Evolutionary conservation across 2,329 filamentous ascomycete species (phyloP).

Genomic region (Fusarium kyushuense): DNA sequence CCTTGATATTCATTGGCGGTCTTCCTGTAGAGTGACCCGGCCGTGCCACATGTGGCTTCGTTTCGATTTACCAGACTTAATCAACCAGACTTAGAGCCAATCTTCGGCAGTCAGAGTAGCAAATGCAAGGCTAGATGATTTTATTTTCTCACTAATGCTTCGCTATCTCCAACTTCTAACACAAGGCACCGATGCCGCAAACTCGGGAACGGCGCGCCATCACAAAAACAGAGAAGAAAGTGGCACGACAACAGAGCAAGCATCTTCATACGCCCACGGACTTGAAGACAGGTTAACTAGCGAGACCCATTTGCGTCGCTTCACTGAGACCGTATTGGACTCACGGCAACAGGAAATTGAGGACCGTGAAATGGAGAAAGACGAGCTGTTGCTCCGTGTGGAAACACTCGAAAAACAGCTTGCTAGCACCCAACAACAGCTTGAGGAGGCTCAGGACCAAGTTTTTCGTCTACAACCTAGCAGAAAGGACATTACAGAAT

Average conservation of each 20-base stretch:
- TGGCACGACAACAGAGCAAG: conserved; percentile 13
- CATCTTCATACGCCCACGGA: conserved; percentile 26
- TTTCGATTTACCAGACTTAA: conserved; percentile 18
- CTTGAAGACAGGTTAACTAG: conserved; percentile 48
- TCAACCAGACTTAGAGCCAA: conserved; percentile 5
- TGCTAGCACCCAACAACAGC: conserved; percentile 47
- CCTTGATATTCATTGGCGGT: conserved; percentile 22
- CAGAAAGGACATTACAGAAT: conserved; percentile 54
- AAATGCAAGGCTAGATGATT: conserved; percentile 23
- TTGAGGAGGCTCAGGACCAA: conserved; percentile 51
- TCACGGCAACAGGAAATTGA: conserved; percentile 54
- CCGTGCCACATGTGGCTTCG: conserved; percentile 35
- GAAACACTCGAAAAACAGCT: conserved; percentile 51
- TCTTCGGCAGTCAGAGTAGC: conserved; percentile 15
- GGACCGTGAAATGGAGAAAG: conserved; percentile 48
- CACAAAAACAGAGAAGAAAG: conserved; percentile 17
- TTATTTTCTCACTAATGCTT: conserved; percentile 8
- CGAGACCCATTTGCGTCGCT: conserved; percentile 52
- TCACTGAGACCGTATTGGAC: conserved; percentile 55
- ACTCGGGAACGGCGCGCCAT: background rate
- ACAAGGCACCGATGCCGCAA: conserved; percentile 1
- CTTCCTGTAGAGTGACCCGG: conserved; percentile 17
- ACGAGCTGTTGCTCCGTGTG: conserved; percentile 46
- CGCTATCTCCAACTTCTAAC: conserved; percentile 20
- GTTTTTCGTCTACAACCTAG: conserved; percentile 51